Base-by-base conservation (phyloP, 192 early-diverging fungal genomes). In the Coemansia sp. region DNA sequence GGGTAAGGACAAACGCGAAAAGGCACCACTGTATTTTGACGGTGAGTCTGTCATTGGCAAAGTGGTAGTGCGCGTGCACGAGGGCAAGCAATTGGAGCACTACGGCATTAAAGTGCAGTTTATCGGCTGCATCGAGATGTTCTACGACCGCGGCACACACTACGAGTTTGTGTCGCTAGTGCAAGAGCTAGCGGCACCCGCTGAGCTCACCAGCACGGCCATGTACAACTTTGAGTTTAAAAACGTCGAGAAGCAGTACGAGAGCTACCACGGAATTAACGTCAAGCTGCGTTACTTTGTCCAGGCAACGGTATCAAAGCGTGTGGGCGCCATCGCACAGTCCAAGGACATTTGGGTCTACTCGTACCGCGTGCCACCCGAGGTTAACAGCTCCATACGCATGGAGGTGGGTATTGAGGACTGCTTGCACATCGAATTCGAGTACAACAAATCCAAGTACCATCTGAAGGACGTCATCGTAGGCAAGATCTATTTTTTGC, bases 331-430 rank as follows among this genome's bases (percentile, higher is more conserved):
- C 63, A 92, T 98, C 44, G 88, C 93, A 65, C 94, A 95, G 70
- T 91, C 94, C 70, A 91, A 93, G 82, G 98, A 99, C 76, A 87
- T 99, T 29, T 99, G 97, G 95, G 98, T 99, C n/a, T 93, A 98
- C 70, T 95, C 93, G 27, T 99, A 98, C 80, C 89, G 90, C 49
- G 91, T 96, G 88, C 95, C 95, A 13, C 88, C 94, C 13, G 77
- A 85, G 47, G 86, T 91, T 53, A 97, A 97, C 86, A 92, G 91
- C 78, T 93, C 95, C 2, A 98, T 99, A 81, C 97, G 97, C 79
- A 99, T 99, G 98, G 98, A 99, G 75, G 97, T 99, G 53, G 98
- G 98, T 22, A 99, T 99, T 69, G 98, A 99, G 72, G 98, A 98
- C 75, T 97, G 95, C 71, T 79, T 99, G 63, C 98, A 99, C 71